Percentiles rank a stretch among this genome's conserved stretches.
phyloP scores from a whole-genome alignment of 148 eudicot genomes.

The Rhododendron molle region DNA sequence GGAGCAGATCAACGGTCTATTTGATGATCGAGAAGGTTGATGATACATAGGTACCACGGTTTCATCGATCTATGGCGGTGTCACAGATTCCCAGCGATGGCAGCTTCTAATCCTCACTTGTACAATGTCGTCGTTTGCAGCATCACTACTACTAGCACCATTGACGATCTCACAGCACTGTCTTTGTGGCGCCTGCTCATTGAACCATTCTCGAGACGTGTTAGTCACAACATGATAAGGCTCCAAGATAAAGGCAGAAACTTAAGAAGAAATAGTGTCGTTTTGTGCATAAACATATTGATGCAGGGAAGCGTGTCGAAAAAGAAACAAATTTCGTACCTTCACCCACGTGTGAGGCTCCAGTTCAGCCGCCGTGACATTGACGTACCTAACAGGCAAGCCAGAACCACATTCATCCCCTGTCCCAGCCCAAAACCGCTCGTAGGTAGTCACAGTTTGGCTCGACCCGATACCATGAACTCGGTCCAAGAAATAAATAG shows the following conservation, averaged over 20 bases:
- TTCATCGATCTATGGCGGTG: slow-evolving; percentile 22
- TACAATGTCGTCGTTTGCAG: slow-evolving; percentile 14
- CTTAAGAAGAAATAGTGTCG: background rate
- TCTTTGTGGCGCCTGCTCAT: slow-evolving; percentile 33
- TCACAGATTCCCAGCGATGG: slow-evolving; percentile 31
- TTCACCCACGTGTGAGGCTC: slow-evolving; percentile 26
- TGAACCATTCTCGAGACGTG: background rate
- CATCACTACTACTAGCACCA: background rate
- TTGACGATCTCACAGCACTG: slow-evolving; percentile 37
- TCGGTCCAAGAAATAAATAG: slow-evolving; percentile 25
- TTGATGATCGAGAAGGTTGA: background rate
- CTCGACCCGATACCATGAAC: slow-evolving; percentile 14
- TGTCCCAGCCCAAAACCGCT: background rate
- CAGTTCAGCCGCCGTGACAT: slow-evolving; percentile 21
- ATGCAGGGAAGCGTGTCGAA: too few species aligned
- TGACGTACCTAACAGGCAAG: slow-evolving; percentile 11
- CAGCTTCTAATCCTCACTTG: slow-evolving; percentile 33
- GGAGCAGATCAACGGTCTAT: background rate
- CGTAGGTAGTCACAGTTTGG: slow-evolving; percentile 23
- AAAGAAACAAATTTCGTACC: slow-evolving; percentile 15
- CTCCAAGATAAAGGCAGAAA: background rate
- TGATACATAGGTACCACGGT: background rate
- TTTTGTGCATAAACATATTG: too few species aligned
- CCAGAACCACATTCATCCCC: slow-evolving; percentile 19
- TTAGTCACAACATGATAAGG: background rate